Percentiles rank a stretch among this genome's conserved stretches.
Evolutionary conservation across 2,329 filamentous ascomycete species (phyloP).

Genomic region (Nigrospora sphaerica): DNA sequence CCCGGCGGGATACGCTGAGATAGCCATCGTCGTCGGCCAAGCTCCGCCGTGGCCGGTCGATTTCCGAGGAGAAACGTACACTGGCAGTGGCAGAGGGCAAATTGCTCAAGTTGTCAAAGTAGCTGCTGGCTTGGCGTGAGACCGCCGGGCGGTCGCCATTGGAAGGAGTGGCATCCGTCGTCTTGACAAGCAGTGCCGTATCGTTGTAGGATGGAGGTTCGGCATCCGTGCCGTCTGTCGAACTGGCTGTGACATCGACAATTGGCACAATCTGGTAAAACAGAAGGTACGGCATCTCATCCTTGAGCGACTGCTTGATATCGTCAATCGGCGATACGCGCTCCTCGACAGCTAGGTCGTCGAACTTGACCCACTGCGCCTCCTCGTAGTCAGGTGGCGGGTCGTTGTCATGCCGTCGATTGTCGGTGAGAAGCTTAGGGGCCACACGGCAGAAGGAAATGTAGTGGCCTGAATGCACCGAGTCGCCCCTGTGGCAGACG

Average conservation of each 20-base stretch:
- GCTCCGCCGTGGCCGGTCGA: conserved; percentile 43
- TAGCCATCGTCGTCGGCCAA: conserved; percentile 35
- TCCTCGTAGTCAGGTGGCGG: conserved; percentile 61
- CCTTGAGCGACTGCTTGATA: conserved; percentile 64
- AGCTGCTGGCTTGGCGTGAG: conserved; percentile 32
- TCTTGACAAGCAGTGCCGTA: conserved; percentile 34
- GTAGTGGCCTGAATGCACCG: conserved; percentile 86
- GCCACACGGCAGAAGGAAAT: conserved; percentile 75
- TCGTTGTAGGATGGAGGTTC: conserved; percentile 55
- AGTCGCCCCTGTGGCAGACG: conserved; percentile 84
- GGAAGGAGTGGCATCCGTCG: conserved; percentile 17
- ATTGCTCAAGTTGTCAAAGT: conserved; percentile 34
- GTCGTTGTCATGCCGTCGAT: conserved; percentile 46
- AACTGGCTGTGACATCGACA: conserved; percentile 53
- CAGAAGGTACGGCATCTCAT: conserved; percentile 89
- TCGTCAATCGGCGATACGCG: conserved; percentile 74
- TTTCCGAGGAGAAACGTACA: conserved; percentile 48
- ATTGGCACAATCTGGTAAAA: conserved; percentile 95
- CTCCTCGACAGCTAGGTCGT: conserved; percentile 65
- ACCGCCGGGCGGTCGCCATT: conserved; percentile 20
- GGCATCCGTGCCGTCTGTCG: conserved; percentile 36
- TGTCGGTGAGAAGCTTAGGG: conserved; percentile 53
- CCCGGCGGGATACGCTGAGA: conserved; percentile 31
- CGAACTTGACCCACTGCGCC: conserved; percentile 83
- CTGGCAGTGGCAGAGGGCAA: conserved; percentile 32